Base-by-base conservation (phyloP, 192 early-diverging fungal species). In the Coemansia sp. region DNA sequence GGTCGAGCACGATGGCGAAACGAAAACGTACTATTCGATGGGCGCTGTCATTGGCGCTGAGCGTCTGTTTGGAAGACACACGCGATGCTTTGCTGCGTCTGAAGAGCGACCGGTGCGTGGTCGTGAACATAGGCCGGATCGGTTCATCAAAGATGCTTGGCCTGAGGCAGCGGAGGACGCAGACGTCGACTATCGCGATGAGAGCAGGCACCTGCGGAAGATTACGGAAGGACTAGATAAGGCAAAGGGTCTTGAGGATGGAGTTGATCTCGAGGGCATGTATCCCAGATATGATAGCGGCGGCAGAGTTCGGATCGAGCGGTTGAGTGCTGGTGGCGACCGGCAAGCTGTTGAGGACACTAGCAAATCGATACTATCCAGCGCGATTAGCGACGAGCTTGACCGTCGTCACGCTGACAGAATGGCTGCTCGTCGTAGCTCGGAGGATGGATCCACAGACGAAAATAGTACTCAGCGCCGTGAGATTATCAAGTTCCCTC, bases 71-170 rank as follows among this genome's bases (percentile, higher is more conserved):
- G 67, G 67, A 20, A 36, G 55, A 0, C 55, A 62, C 55, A 62
- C 55, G 28, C 67, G 67, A 0, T 42, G 67, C 2, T 69, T 69
- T 19, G 23, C 31, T 15, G 61, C 67, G 6, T 31, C 6, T 40
- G 13, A n/a, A 6, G 31, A 4, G 6, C 14, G 14, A 23, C 50
- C 60, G n/a, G 25, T 1, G 4, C 3, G 5, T 22, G 25, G 11
- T 28, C 5, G 6, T 8, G 45, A 27, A 6, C n/a, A 20, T 10
- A 29, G 9, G 44, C 59, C 59, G 6, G 48, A 62, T 20, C 28
- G 55, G 0, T 57, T 62, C 34, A 41, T 62, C 30, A 69, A 69
- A 40, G 47, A 56, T 7, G 44, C 60, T 0, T 69, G 67, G 60
- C 28, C 55, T 14, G 14, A 40, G n/a, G 19, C 19, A 20, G 28